Percentiles rank a stretch among this genome's conserved stretches.
Conservation (phyloP, 163 green algal genomes). For the Volvox carteri region DNA sequence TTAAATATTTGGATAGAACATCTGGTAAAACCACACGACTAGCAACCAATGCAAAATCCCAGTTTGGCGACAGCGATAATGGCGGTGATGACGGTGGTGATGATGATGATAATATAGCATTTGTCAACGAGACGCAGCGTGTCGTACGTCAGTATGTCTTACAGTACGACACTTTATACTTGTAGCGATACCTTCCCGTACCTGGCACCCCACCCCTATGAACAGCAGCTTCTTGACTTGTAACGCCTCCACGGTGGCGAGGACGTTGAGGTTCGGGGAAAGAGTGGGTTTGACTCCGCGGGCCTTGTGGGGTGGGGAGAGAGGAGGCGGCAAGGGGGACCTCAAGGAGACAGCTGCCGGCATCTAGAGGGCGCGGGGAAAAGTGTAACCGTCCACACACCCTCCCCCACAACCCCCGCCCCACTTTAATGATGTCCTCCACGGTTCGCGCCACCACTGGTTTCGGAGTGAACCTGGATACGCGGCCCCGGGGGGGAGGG, state of each 20-base stretch:
- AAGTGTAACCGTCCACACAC: not conserved
- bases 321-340: not conserved
- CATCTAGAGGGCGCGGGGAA: not conserved
- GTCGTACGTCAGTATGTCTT: too few relatives aligned
- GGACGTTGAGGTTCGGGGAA: conserved; percentile 83
- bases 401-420: conserved; percentile 76
- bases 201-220: conserved; percentile 98
- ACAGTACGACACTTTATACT: too few relatives aligned
- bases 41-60: too few relatives aligned
- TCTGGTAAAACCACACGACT: too few relatives aligned
- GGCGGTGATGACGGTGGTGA: too few relatives aligned
- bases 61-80: too few relatives aligned
- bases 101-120: too few relatives aligned
- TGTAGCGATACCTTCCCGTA: too few relatives aligned
- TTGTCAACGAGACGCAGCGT: too few relatives aligned
- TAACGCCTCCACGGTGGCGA: conserved; percentile 93
- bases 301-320: not conserved
- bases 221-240: conserved; percentile 95
- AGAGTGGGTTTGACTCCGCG: conserved; percentile 86
- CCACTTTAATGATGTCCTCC: conserved; percentile 92
- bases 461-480: conserved; percentile 87
- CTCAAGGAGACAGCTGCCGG: not conserved
- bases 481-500: too few relatives aligned
- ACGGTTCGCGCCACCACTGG: conserved; percentile 89
- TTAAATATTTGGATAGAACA: too few relatives aligned